phyloP scores from a whole-genome alignment of 2,329 filamentous ascomycete genomes.

The Ascocoryne sarcoides region DNA sequence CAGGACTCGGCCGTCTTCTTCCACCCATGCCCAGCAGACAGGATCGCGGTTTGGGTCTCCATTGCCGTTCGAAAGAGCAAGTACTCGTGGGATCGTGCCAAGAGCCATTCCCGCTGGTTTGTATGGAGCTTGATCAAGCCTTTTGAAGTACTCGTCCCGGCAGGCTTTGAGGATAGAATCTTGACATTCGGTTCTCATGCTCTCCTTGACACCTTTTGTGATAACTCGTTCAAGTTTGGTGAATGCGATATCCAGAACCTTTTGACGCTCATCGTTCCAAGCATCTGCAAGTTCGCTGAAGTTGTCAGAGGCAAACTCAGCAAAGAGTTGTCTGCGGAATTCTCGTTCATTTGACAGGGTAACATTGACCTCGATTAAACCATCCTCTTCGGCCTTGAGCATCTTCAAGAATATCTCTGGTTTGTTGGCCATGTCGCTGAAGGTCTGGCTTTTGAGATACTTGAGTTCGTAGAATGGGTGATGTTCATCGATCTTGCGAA shows the following conservation, averaged over 20 bases:
- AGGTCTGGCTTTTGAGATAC: constrained; percentile 83
- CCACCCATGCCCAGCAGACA: constrained; percentile 84
- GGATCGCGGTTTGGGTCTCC: constrained; percentile 67
- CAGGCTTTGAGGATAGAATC: constrained; percentile 83
- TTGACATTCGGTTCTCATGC: constrained; percentile 86
- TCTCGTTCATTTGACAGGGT: constrained; percentile 66
- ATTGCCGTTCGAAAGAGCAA: constrained; percentile 79
- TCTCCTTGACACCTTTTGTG: constrained; percentile 88
- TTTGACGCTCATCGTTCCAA: constrained; percentile 83
- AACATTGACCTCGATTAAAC: constrained; percentile 77
- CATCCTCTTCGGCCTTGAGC: constrained; percentile 94
- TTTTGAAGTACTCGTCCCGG: constrained; percentile 79
- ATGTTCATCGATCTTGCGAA: constrained; percentile 87
- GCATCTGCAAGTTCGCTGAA: constrained; percentile 90
- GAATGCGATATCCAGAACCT: constrained; percentile 75
- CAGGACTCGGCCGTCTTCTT: constrained; percentile 81
- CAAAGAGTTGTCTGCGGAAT: constrained; percentile 68
- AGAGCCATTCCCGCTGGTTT: constrained; percentile 89
- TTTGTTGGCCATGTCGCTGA: constrained; percentile 68
- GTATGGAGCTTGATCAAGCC: constrained; percentile 90
- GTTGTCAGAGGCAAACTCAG: constrained; percentile 87
- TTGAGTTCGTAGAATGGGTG: constrained; percentile 98
- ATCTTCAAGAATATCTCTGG: constrained; percentile 93
- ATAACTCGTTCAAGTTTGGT: constrained; percentile 76
- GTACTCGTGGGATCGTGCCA: constrained; percentile 78